Evolutionary conservation across 768 basidiomycete genomes (phyloP).

Genomic region (Leccinum subtestaceum): DNA sequence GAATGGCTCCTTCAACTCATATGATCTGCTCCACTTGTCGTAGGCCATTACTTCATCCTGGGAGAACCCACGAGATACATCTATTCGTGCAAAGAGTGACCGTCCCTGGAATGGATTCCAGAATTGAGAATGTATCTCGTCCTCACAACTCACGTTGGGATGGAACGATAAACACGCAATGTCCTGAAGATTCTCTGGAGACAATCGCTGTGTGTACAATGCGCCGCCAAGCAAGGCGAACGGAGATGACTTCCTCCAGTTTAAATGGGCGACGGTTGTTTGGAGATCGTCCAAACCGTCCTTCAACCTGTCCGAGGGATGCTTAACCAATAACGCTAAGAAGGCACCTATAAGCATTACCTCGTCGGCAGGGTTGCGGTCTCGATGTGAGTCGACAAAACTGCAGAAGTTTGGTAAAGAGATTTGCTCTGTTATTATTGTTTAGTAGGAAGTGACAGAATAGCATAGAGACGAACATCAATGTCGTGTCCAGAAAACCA

Average conservation of each 20-base stretch:
- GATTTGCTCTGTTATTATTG: constrained; percentile 28
- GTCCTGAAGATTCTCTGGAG: constrained; percentile 27
- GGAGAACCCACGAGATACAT: constrained; percentile 62
- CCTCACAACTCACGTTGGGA: constrained; percentile 17
- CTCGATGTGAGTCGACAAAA: constrained; percentile 59
- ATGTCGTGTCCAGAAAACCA: constrained; percentile 24
- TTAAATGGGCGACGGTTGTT: constrained; percentile 46
- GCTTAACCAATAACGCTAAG: neutral
- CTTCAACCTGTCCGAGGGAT: constrained; percentile 31
- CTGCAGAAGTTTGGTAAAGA: constrained; percentile 52
- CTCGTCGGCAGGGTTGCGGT: constrained; percentile 57
- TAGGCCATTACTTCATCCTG: constrained; percentile 35
- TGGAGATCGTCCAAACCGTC: constrained; percentile 39
- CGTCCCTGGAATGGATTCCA: constrained; percentile 13
- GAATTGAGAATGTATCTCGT: neutral
- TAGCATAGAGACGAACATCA: constrained; percentile 19
- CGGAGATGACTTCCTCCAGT: constrained; percentile 50
- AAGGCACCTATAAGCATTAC: constrained; percentile 31
- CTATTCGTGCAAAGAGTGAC: constrained; percentile 40
- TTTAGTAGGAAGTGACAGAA: constrained; percentile 6
- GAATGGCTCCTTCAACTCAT: constrained; percentile 30
- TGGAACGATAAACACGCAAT: constrained; percentile 43
- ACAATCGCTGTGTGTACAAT: constrained; percentile 39
- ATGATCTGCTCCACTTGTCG: constrained; percentile 37
- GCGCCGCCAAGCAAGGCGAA: constrained; percentile 57